phyloP scores from a whole-genome alignment of 179 eudicot genomes.

The Camellia oleifera region DNA sequence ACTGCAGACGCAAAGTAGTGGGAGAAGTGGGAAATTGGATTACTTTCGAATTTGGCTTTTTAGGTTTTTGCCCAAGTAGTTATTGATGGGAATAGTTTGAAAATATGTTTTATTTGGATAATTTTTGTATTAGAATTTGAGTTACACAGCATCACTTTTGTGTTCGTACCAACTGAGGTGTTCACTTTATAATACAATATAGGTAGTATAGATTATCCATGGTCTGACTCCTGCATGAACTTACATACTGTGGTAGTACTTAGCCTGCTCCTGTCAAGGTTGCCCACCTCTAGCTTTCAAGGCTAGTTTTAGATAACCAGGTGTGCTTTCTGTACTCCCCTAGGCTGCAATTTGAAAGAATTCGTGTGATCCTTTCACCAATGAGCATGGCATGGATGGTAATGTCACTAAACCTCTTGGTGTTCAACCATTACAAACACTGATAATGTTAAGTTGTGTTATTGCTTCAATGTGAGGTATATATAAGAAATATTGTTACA shows the following conservation, averaged over 20 bases:
- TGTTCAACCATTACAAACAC: not conserved
- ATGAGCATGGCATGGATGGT: not conserved
- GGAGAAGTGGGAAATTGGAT: not conserved
- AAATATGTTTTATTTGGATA: no score
- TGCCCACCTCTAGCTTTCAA: not conserved
- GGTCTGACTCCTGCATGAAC: not conserved
- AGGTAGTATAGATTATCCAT: no score
- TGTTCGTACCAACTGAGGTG: no score
- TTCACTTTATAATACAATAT: no score
- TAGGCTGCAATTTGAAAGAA: not conserved
- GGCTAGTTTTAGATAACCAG: not conserved
- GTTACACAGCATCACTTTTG: no score
- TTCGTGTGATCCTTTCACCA: not conserved
- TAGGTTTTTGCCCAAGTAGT: no score
- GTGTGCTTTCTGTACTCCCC: not conserved
- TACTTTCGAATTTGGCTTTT: not conserved
- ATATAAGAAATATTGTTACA: not conserved
- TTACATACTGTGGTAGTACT: not conserved
- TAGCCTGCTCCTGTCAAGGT: not conserved
- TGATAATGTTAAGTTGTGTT: not conserved
- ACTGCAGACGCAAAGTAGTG: no score
- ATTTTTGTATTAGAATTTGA: no score
- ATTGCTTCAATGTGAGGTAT: not conserved
- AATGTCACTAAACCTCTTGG: not conserved
- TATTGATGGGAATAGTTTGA: no score